These are phyloP conservation scores for Tremella mesenterica DNA, from an alignment of 768 basidiomycete genomes.

Conservation along the genomic window DNA sequence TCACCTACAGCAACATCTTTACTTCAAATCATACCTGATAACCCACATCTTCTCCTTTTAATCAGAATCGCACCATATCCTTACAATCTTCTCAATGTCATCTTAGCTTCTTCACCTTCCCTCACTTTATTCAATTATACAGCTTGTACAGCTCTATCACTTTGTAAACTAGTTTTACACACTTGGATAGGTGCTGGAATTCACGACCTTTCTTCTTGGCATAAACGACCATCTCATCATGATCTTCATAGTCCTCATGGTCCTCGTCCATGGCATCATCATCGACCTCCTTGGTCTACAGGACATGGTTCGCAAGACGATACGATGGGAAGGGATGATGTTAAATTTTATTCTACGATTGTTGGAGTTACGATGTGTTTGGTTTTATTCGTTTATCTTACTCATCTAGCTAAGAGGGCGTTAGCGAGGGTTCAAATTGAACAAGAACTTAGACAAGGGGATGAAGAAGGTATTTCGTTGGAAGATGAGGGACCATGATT, in stretches of 20 bases:
- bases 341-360: constrained; percentile 25
- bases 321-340: constrained; percentile 8
- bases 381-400: constrained; percentile 34
- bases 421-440: constrained; percentile 27
- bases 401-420: constrained; percentile 27
- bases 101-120: constrained; percentile 76
- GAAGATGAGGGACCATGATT: no score
- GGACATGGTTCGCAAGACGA: background rate
- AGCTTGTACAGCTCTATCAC: constrained; percentile 71
- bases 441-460: constrained; percentile 11
- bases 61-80: constrained; percentile 60
- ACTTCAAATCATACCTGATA: constrained; percentile 76
- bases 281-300: background rate
- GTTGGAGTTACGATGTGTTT: constrained; percentile 28
- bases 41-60: constrained; percentile 78
- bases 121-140: constrained; percentile 54
- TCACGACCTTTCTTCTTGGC: constrained; percentile 23
- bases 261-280: constrained; percentile 1
- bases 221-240: no score
- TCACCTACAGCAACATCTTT: constrained; percentile 67
- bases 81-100: constrained; percentile 84
- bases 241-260: no score
- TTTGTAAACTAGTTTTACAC: constrained; percentile 85
- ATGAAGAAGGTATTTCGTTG: no score
- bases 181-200: constrained; percentile 61